Percentiles rank a stretch among this genome's conserved stretches.
Conservation (phyloP, 1,139 yeast species). For the Zygoascus sp. region DNA sequence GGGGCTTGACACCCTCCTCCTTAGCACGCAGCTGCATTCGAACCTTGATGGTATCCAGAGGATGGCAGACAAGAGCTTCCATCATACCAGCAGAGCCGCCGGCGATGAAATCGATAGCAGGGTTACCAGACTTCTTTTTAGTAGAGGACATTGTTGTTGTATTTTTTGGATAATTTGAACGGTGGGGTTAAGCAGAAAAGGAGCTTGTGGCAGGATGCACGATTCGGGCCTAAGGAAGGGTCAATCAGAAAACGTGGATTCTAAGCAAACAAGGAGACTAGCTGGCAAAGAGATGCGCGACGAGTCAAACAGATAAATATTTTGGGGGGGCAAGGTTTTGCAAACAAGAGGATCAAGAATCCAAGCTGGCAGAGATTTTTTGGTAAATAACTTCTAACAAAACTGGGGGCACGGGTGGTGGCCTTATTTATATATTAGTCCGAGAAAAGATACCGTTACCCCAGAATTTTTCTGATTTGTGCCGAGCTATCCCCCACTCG, state of each 20-base stretch:
- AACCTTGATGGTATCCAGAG: conserved; percentile 86
- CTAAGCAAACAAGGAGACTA: not conserved
- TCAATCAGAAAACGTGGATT: not conserved
- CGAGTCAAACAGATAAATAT: not conserved
- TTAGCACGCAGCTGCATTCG: conserved; percentile 63
- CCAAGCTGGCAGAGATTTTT: no score
- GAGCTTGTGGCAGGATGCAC: not conserved
- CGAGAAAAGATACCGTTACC: conserved; percentile 2
- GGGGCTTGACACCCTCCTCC: conserved; percentile 30
- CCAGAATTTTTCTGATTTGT: conserved; percentile 6
- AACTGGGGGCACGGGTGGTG: not conserved
- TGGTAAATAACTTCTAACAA: no score
- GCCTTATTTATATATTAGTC: not conserved
- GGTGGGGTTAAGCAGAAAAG: not conserved
- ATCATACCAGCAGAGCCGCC: conserved; percentile 97
- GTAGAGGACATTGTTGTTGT: conserved; percentile 22
- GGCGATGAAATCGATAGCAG: conserved; percentile 76
- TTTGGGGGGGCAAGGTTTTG: not conserved
- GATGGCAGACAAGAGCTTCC: conserved; percentile 96
- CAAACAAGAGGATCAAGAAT: no score
- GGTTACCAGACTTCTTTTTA: conserved; percentile 36
- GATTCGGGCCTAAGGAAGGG: not conserved
- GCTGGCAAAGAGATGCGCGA: not conserved
- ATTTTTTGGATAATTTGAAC: not conserved
- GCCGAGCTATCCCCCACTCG: conserved; percentile 10